Evolutionary conservation across 2,329 filamentous ascomycete genomes (phyloP), one percentile per base, ranked within the genome.

Genomic region (Sporothrix dimorphospora): DNA sequence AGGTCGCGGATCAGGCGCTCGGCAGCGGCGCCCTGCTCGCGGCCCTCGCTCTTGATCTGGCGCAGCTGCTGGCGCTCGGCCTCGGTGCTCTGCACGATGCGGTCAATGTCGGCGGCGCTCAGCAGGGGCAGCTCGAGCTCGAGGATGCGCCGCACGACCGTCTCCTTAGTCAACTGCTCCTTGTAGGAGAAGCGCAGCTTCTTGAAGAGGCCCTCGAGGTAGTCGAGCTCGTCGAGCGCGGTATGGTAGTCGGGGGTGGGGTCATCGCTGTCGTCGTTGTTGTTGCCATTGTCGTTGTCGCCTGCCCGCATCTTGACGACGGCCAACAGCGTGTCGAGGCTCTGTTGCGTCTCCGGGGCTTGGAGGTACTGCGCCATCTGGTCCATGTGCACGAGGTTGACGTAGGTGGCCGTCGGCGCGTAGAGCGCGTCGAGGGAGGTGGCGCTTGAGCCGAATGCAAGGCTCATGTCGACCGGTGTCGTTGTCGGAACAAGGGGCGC

Each of bases 161-260:
- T 97, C 81, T 99, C 96, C 82, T 98, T 99, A 59, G 95, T 98
- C 74, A 98, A 94, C 84, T 98, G 96, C 82, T 99, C 96, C 77
- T 98, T 92, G 82, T 98, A 98, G 75, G 93, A 97, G 85, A 98
- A 98, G 77, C 95, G 93, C 51, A 98, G 87, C 83, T 99, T 98
- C 55, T 94, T 92, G 82, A 98, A 99, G 24, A 98, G 88, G 82
- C 98, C 94, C 83, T 93, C 94, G 84, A 98, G 98, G 81, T 98
- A 94, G 40, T 87, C 85, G 38, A 98, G 86, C 81, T 98, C 95
- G 67, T 70, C 70, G 6, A 76, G 73, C 0, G 74, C 74, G 27
- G 74, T 67, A 63, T 73, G 72, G 70, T 75, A 76, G 55, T 74
- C 74, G 16, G 53, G 42, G 1, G 27, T 38, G n/a, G 12, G 40